phyloP scores from a whole-genome alignment of 306 rosid genomes.

The Acacia crassicarpa region DNA sequence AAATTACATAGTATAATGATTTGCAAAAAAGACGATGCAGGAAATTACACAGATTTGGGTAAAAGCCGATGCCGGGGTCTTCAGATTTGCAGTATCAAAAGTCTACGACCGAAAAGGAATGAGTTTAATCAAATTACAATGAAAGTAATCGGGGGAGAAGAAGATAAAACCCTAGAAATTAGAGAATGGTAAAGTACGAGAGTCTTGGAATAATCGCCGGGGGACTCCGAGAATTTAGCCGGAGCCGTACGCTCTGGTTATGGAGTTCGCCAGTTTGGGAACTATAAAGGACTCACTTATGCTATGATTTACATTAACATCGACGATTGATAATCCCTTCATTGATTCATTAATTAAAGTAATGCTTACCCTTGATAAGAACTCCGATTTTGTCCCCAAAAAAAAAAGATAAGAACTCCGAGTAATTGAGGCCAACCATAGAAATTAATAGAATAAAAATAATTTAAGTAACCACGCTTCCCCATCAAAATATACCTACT shows the following conservation, averaged over 20 bases:
- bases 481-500: too few relatives aligned
- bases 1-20: neutral
- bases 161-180: constrained; percentile 20
- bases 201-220: neutral
- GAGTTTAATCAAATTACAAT: neutral
- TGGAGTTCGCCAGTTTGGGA: neutral
- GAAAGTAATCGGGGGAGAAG: neutral
- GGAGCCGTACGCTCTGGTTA: neutral
- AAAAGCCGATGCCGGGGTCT: neutral
- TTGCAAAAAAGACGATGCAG: neutral
- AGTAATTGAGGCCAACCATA: neutral
- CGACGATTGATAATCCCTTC: neutral
- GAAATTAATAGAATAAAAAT: too few relatives aligned
- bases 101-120: neutral
- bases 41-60: neutral
- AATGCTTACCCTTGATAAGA: too few relatives aligned
- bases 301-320: neutral
- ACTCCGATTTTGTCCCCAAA: too few relatives aligned
- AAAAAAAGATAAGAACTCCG: too few relatives aligned
- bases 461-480: too few relatives aligned
- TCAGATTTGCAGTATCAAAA: neutral
- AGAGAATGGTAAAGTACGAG: neutral
- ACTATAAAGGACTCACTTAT: too few relatives aligned
- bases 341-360: neutral
- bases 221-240: neutral